Conservation (phyloP, 441 rosid genomes). For the California macrophylla region DNA sequence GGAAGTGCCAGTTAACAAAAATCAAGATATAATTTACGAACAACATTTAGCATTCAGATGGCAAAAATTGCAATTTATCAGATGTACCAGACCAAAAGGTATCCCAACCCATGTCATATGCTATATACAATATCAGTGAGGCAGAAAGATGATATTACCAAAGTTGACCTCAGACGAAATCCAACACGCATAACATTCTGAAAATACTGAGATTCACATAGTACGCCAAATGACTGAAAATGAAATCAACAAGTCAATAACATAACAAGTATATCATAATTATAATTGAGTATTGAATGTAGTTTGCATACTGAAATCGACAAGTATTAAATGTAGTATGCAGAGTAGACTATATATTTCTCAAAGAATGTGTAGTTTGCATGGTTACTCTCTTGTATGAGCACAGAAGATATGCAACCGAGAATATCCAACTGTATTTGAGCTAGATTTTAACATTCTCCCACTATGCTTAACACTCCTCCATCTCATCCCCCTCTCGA, state of each 20-base stretch:
- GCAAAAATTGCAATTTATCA: conserved; percentile 1
- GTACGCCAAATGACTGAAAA: conserved; percentile 73
- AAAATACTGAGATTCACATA: conserved; percentile 93
- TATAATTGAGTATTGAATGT: background rate
- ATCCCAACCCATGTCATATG: background rate
- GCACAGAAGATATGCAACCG: background rate
- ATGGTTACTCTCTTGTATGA: background rate
- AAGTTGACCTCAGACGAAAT: conserved; percentile 78
- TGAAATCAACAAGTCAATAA: conserved; percentile 15
- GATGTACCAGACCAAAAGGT: background rate
- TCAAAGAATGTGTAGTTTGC: background rate
- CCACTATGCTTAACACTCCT: background rate
- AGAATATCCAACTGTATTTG: background rate
- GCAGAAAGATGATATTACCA: conserved; percentile 47
- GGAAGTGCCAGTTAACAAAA: background rate
- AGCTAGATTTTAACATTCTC: background rate
- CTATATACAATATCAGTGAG: conserved; percentile 10
- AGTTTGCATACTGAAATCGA: no score
- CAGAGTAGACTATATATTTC: background rate
- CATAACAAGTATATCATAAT: background rate
- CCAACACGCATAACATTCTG: conserved; percentile 98
- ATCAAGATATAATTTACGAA: background rate
- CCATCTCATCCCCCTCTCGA: background rate
- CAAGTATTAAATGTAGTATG: no score
- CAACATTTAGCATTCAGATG: background rate